phyloP scores from a whole-genome alignment of 1,139 yeast genomes.

The Saccharomycopsis crataegensis region DNA sequence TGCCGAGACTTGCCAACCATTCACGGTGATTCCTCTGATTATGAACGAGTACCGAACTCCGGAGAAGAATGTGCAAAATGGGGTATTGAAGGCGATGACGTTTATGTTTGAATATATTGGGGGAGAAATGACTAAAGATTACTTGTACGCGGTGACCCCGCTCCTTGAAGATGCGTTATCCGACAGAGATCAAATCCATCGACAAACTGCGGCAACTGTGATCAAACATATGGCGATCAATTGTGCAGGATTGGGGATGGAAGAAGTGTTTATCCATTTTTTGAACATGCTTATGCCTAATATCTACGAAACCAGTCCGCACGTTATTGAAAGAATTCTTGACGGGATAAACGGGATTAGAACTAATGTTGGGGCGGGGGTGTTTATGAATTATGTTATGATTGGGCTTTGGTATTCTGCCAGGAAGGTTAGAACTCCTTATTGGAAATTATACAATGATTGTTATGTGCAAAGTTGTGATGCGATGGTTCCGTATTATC shows the following conservation, averaged over 20 bases:
- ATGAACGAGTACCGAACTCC: conserved; percentile 95
- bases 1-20: conserved; percentile 90
- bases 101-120: conserved; percentile 83
- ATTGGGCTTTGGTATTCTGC: conserved; percentile 94
- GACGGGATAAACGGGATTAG: conserved; percentile 78
- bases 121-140: conserved; percentile 75
- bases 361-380: conserved; percentile 68
- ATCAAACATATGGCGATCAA: conserved; percentile 77
- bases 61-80: conserved; percentile 90
- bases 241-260: conserved; percentile 67
- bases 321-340: conserved; percentile 74
- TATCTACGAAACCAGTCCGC: conserved; percentile 89
- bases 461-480: conserved; percentile 73
- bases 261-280: conserved; percentile 68
- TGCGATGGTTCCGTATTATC: conserved; percentile 78
- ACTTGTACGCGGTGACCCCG: conserved; percentile 75
- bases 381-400: conserved; percentile 70
- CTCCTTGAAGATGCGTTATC: conserved; percentile 84
- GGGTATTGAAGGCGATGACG: conserved; percentile 87
- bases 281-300: conserved; percentile 76
- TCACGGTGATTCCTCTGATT: conserved; percentile 90
- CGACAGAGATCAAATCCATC: conserved; percentile 85
- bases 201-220: conserved; percentile 93
- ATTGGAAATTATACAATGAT: conserved; percentile 77
- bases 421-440: conserved; percentile 71